These are phyloP conservation scores for Stagonosporopsis vannaccii DNA, from an alignment of 2,329 filamentous ascomycete species.

Conservation along the genomic window DNA sequence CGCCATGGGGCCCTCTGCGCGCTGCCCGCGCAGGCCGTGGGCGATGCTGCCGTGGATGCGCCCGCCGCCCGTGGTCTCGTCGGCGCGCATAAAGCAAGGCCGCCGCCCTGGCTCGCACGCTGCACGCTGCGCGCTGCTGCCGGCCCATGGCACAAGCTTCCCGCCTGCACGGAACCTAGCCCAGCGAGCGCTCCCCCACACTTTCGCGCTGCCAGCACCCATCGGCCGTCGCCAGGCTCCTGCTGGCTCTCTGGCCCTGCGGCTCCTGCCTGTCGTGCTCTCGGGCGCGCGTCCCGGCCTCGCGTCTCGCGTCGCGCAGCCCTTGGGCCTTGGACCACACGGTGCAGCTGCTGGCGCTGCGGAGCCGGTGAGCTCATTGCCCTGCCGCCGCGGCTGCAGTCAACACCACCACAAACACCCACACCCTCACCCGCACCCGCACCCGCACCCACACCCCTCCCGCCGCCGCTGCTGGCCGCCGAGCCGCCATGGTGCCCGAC, in stretches of 20 bases:
- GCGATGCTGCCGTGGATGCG: no score
- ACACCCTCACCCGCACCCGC: no score
- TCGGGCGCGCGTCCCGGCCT: slow-evolving; percentile 8
- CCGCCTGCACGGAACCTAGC: slow-evolving; percentile 5
- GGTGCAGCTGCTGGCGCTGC: background rate
- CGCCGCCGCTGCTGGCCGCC: slow-evolving; percentile 10
- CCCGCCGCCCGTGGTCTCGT: no score
- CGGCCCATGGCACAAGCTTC: background rate
- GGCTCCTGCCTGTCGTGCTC: background rate
- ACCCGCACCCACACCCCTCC: background rate
- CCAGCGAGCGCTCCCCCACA: slow-evolving; percentile 23
- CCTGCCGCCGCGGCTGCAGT: slow-evolving; percentile 5
- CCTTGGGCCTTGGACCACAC: slow-evolving; percentile 1
- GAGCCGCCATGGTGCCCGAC: slow-evolving; percentile 81
- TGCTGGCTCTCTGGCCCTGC: background rate
- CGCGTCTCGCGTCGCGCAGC: slow-evolving; percentile 11
- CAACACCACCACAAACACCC: background rate
- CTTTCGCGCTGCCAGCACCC: slow-evolving; percentile 18
- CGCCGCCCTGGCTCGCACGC: no score
- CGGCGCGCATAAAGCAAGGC: background rate
- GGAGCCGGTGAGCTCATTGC: slow-evolving; percentile 5
- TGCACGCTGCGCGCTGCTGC: background rate
- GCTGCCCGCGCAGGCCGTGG: no score
- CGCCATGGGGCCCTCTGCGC: no score
- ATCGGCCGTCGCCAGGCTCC: slow-evolving; percentile 4